phyloP scores from a whole-genome alignment of 1,284 basidiomycete genomes.

The Apiotrichum laibachii region DNA sequence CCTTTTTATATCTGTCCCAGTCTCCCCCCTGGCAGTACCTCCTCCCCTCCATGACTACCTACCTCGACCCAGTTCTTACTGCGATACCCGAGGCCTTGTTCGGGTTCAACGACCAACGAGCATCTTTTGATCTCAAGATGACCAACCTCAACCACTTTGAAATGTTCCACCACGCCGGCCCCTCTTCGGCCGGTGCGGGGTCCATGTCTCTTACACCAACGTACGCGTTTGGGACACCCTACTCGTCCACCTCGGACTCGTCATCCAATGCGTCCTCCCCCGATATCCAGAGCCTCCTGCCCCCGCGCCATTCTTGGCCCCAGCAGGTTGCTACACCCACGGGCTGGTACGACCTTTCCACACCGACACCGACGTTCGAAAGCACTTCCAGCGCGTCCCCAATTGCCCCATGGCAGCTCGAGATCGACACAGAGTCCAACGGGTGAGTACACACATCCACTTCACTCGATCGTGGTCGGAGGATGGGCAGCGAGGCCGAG shows the following conservation, averaged over 20 bases:
- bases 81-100: not conserved
- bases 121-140: not conserved
- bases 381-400: not conserved
- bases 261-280: constrained; percentile 1
- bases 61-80: not conserved
- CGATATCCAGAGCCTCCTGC: constrained; percentile 1
- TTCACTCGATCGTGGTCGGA: not conserved
- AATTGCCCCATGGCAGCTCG: not conserved
- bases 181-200: not conserved
- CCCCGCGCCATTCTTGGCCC: not conserved
- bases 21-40: not conserved
- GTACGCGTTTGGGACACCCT: not conserved
- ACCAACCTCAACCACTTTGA: not conserved
- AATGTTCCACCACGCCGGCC: not conserved
- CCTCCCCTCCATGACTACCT: constrained; percentile 1
- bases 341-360: not conserved
- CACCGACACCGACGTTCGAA: not conserved
- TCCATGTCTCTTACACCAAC: not conserved
- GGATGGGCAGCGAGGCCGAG: no score
- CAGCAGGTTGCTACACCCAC: not conserved
- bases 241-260: constrained; percentile 3
- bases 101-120: not conserved
- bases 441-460: not conserved
- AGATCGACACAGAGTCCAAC: not conserved
- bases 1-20: not conserved